These are phyloP conservation scores for Plantago elongata DNA, from an alignment of 257 asterid species.

Conservation along the genomic window DNA sequence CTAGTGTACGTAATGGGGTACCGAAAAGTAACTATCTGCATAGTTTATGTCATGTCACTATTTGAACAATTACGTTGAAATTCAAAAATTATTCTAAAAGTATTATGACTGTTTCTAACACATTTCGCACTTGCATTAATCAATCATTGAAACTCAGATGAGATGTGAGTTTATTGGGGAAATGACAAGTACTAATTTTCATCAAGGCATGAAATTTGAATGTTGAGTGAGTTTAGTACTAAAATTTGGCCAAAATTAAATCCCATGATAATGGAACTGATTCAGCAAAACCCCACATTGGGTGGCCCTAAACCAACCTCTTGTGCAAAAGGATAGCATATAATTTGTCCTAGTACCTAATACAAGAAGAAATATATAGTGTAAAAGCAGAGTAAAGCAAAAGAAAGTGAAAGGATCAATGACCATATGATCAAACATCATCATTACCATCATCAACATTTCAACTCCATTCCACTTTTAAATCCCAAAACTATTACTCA, in stretches of 20 bases:
- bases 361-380: background rate
- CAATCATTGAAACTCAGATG: too few relatives aligned
- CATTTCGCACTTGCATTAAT: too few relatives aligned
- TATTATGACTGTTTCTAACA: too few relatives aligned
- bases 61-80: too few relatives aligned
- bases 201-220: too few relatives aligned
- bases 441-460: conserved; percentile 12
- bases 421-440: conserved; percentile 12
- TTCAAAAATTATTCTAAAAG: too few relatives aligned
- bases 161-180: too few relatives aligned
- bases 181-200: too few relatives aligned
- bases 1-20: too few relatives aligned
- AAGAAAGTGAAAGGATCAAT: background rate
- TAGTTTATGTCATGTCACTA: too few relatives aligned
- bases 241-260: background rate
- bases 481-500: background rate
- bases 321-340: background rate
- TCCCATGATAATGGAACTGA: conserved; percentile 10
- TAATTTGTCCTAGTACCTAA: conserved; percentile 6
- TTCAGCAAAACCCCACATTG: background rate
- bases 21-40: too few relatives aligned
- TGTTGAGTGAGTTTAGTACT: too few relatives aligned
- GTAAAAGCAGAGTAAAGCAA: conserved; percentile 5
- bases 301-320: background rate
- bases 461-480: conserved; percentile 8